A percentile compares a stretch with the other conserved stretches of the same genome.
Conservation (phyloP, 106 monocot genomes). For the Platanthera zijinensis region DNA sequence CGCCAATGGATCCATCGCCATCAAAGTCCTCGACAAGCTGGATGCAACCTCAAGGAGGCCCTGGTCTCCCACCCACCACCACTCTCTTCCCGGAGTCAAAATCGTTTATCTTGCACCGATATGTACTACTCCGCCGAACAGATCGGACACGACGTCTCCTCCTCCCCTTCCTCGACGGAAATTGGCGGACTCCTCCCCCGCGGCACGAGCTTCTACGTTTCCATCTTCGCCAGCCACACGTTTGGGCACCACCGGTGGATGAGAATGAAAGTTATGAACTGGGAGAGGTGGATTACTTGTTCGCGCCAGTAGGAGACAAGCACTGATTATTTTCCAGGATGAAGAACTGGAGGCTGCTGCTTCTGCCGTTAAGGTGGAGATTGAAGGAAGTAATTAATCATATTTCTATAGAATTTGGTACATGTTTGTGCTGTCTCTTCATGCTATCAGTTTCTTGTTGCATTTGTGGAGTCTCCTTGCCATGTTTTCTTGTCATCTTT, state of each 20-base stretch:
- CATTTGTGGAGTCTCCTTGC: background rate
- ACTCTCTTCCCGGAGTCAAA: conserved; percentile 38
- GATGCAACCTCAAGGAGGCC: conserved; percentile 54
- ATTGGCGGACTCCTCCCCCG: conserved; percentile 65
- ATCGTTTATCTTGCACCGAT: conserved; percentile 58
- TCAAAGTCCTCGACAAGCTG: conserved; percentile 9
- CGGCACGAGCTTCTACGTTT: conserved; percentile 79
- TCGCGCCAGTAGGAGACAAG: conserved; percentile 69
- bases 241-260: conserved; percentile 60
- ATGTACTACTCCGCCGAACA: conserved; percentile 65
- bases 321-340: conserved; percentile 90
- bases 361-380: conserved; percentile 36
- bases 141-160: conserved; percentile 38
- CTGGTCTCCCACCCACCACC: conserved; percentile 57
- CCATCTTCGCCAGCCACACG: conserved; percentile 88
- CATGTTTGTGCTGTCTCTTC: background rate
- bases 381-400: conserved; percentile 8
- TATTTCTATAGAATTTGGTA: background rate
- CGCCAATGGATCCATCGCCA: no score
- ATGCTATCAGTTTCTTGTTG: background rate
- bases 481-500: no score
- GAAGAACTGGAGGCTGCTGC: conserved; percentile 59
- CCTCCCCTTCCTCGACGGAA: conserved; percentile 16
- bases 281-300: conserved; percentile 60
- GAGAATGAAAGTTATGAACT: conserved; percentile 66